A percentile compares a stretch with the other conserved stretches of the same genome.
Evolutionary conservation across 2,329 filamentous ascomycete genomes (phyloP).

Genomic region (Colletotrichum sp.): DNA sequence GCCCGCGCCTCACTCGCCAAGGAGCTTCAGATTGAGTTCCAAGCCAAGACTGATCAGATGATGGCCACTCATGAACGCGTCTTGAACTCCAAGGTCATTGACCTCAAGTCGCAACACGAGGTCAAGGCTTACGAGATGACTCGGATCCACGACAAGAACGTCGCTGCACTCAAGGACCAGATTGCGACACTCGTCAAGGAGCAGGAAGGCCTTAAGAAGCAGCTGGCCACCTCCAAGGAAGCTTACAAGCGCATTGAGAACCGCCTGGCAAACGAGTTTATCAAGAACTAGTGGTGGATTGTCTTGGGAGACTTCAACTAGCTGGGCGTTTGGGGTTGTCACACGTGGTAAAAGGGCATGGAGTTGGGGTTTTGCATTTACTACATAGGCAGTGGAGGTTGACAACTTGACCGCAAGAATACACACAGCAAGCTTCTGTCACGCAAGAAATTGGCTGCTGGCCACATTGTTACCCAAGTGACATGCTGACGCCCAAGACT

Average conservation of each 20-base stretch:
- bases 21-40: rapidly evolving
- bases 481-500: not conserved
- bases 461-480: not conserved
- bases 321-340: not conserved
- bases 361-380: not conserved
- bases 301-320: not conserved
- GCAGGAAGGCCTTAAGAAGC: not conserved
- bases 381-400: not conserved
- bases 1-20: rapidly evolving
- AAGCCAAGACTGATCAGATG: rapidly evolving
- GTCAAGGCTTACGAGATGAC: rapidly evolving
- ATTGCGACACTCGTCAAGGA: not conserved
- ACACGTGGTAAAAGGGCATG: not conserved
- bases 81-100: not conserved
- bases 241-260: not conserved
- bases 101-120: not conserved
- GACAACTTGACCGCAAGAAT: rapidly evolving
- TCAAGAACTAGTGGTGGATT: not conserved
- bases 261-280: not conserved
- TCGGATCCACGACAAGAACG: not conserved
- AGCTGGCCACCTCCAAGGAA: not conserved
- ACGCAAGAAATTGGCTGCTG: not conserved
- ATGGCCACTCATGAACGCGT: not conserved
- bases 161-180: rapidly evolving
- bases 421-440: not conserved